phyloP scores from a whole-genome alignment of 371 early-diverging fungal species.

The Apophysomyces sp. region DNA sequence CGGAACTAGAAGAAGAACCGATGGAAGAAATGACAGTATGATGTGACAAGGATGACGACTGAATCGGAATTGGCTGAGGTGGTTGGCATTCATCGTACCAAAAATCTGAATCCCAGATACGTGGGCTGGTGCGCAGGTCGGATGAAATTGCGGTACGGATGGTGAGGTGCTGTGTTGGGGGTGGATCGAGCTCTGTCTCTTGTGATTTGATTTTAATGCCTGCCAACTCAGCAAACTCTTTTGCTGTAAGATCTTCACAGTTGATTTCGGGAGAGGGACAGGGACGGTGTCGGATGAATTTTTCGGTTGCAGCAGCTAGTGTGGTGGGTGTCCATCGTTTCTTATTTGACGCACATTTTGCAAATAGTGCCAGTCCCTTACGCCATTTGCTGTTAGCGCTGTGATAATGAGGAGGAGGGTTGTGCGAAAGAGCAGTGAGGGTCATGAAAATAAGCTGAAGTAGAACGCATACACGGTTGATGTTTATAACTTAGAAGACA shows the following conservation, averaged over 20 bases:
- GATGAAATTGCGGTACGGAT: slow-evolving; percentile 2
- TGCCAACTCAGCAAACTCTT: slow-evolving; percentile 29
- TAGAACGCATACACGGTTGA: background rate
- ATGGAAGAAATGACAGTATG: slow-evolving; percentile 6
- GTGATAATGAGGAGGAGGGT: slow-evolving; percentile 13
- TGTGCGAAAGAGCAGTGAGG: slow-evolving; percentile 16
- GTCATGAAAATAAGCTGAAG: slow-evolving; percentile 9
- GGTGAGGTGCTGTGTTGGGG: slow-evolving; percentile 3
- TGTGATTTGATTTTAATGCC: slow-evolving; percentile 20
- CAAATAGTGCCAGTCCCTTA: background rate
- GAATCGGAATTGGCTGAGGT: background rate
- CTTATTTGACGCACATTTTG: background rate
- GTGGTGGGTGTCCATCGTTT: slow-evolving; percentile 9
- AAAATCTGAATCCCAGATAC: slow-evolving; percentile 19
- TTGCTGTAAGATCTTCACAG: slow-evolving; percentile 28
- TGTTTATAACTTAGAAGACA: too few relatives aligned
- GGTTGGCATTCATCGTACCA: slow-evolving; percentile 9
- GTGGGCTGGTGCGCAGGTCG: background rate
- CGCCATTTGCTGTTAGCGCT: background rate
- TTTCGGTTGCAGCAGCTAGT: slow-evolving; percentile 25
- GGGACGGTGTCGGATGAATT: slow-evolving; percentile 13
- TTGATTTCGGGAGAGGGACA: slow-evolving; percentile 9
- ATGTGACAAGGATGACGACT: slow-evolving; percentile 1
- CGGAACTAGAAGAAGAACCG: slow-evolving; percentile 3
- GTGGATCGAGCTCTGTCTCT: background rate